Conservation (phyloP, 495 filamentous ascomycete genomes). For the Penicillium ochrochloron region DNA sequence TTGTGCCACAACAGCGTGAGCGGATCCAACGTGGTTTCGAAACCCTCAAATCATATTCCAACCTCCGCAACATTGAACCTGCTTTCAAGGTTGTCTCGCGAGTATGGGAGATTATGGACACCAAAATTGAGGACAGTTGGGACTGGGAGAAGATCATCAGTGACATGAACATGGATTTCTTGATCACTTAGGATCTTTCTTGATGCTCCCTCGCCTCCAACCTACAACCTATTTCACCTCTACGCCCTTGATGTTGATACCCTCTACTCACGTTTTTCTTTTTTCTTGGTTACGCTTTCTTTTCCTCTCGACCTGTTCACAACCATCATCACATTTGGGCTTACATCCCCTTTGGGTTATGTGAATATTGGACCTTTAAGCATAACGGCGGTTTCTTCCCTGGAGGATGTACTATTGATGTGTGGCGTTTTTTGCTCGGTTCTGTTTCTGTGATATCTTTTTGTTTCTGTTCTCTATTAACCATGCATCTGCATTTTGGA, state of each 20-base stretch:
- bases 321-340: neutral
- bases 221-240: constrained; percentile 8
- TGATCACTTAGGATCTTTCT: constrained; percentile 58
- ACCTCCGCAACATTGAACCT: constrained; percentile 78
- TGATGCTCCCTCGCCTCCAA: neutral
- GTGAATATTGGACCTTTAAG: constrained; percentile 15
- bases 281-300: constrained; percentile 14
- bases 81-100: constrained; percentile 75
- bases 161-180: constrained; percentile 79
- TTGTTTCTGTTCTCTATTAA: constrained; percentile 5
- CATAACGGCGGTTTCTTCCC: constrained; percentile 26
- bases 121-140: constrained; percentile 75
- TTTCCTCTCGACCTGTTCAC: constrained; percentile 8
- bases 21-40: constrained; percentile 71
- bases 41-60: constrained; percentile 74
- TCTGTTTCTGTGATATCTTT: constrained; percentile 14
- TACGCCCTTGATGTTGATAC: constrained; percentile 23
- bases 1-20: constrained; percentile 68
- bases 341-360: neutral
- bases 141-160: constrained; percentile 88
- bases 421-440: constrained; percentile 26
- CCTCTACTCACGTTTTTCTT: constrained; percentile 10
- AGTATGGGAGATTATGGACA: constrained; percentile 84
- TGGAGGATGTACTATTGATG: constrained; percentile 29
- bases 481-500: constrained; percentile 27